Conservation (phyloP, 106 monocot genomes). For the Allium cepa region DNA sequence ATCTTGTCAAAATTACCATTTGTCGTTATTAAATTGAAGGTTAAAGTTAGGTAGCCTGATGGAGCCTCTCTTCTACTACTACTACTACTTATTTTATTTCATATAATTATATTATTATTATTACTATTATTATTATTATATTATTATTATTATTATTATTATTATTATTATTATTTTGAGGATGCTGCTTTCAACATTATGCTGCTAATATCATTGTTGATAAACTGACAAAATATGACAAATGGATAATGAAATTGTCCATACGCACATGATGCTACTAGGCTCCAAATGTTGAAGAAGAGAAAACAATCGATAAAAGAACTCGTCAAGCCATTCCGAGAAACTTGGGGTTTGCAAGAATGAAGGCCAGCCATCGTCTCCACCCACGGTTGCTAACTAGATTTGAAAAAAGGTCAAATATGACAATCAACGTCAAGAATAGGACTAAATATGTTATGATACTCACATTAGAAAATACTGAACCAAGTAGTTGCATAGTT, state of each 20-base stretch:
- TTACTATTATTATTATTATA: too few species aligned
- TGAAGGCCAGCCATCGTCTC: constrained; percentile 28
- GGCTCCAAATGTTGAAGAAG: constrained; percentile 92
- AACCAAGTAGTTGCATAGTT: constrained; percentile 94
- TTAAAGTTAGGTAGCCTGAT: too few species aligned
- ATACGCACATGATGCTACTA: constrained; percentile 58
- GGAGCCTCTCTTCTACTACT: too few species aligned
- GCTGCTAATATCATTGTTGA: not conserved
- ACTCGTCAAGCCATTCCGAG: constrained; percentile 96
- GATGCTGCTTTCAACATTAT: too few species aligned
- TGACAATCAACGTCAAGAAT: not conserved
- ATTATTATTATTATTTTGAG: too few species aligned
- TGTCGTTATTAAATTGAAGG: too few species aligned
- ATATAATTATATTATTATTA: too few species aligned
- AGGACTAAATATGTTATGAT: constrained; percentile 1
- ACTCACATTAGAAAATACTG: constrained; percentile 95
- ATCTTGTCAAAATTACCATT: too few species aligned
- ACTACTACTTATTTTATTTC: too few species aligned
- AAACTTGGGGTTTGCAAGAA: constrained; percentile 54
- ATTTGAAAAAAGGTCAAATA: constrained; percentile 3
- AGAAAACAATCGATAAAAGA: constrained; percentile 89
- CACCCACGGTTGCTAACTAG: constrained; percentile 58
- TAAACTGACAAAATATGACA: not conserved
- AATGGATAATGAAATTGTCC: constrained; percentile 2
- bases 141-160: too few species aligned